These are phyloP conservation scores for Fusarium armeniacum DNA, from an alignment of 2,329 filamentous ascomycete species.

Conservation along the genomic window DNA sequence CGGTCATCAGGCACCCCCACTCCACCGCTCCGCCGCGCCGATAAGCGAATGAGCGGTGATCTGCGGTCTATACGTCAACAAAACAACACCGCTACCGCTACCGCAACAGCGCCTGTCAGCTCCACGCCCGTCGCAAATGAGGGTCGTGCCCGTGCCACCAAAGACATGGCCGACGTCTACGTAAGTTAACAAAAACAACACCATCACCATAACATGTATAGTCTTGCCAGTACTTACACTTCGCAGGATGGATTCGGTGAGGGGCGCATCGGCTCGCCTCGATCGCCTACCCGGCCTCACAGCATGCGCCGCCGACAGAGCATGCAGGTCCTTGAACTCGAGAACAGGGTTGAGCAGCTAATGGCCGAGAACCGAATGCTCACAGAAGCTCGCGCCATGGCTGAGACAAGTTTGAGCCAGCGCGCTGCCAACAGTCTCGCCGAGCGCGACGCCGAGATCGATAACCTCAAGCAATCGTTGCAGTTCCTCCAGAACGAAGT, in stretches of 20 bases:
- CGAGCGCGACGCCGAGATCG: slow-evolving; percentile 89
- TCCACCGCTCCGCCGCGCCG: slow-evolving; percentile 78
- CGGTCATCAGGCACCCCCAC: slow-evolving; percentile 62
- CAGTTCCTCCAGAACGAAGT: slow-evolving; percentile 87
- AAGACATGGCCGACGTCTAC: slow-evolving; percentile 93
- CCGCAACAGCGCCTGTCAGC: slow-evolving; percentile 36
- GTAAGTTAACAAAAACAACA: slow-evolving; percentile 76
- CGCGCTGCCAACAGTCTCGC: slow-evolving; percentile 78
- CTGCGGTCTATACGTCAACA: slow-evolving; percentile 62
- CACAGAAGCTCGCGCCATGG: slow-evolving; percentile 76
- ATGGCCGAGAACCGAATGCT: slow-evolving; percentile 86
- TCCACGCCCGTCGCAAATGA: slow-evolving; percentile 84
- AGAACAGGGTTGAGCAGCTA: slow-evolving; percentile 86
- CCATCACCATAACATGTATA: slow-evolving; percentile 10
- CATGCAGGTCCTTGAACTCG: slow-evolving; percentile 95
- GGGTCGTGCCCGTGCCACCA: slow-evolving; percentile 84
- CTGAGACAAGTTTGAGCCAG: slow-evolving; percentile 76
- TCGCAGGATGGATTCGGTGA: slow-evolving; percentile 92
- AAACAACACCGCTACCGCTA: slow-evolving; percentile 51
- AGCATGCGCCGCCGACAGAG: slow-evolving; percentile 97
- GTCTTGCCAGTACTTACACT: slow-evolving; percentile 39
- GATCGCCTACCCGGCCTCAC: slow-evolving; percentile 92
- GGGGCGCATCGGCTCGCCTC: slow-evolving; percentile 85
- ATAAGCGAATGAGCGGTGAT: slow-evolving; percentile 80
- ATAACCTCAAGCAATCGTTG: slow-evolving; percentile 82